Base-by-base conservation (phyloP, 2,329 filamentous ascomycete genomes). In the Fusarium staphyleae region DNA sequence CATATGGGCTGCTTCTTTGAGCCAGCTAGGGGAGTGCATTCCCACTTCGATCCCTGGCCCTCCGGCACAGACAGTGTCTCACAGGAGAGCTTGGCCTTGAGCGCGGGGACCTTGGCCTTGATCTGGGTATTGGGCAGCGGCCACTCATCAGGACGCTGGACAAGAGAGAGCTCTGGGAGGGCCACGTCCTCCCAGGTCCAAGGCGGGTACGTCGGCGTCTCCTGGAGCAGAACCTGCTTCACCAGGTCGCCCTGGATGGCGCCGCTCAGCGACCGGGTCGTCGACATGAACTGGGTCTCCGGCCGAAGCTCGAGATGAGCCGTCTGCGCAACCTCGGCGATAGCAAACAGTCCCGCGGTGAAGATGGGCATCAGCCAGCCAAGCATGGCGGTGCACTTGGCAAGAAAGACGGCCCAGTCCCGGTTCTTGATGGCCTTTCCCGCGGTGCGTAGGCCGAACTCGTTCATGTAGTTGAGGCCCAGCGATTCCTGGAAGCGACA, bases 361-460 rank as follows among this genome's bases (percentile, higher is more conserved):
- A 69, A 69, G 24, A 70, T 66, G 24, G 68, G 68, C 60, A 65
- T 60, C 37, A 67, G 15, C 65, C 65, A 68, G n/a, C 64, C 67
- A n/a, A 68, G 51, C 24, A 70, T 60, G 4, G 64, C 53, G 18
- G 60, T 62, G 15, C 42, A 54, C 34, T 65, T 69, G n/a, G 60
- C 63, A 16, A 65, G 48, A 30, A 70, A 61, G n/a, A 70, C 68
- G 4, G 57, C 52, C 67, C 68, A 69, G 30, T 68, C 64, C 18
- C 62, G 61, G 13, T 60, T 51, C 18, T 42, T 62, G 37, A 65
- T 57, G 6, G 68, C 52, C 50, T 69, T 70, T 29, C 50, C 57
- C 12, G 46, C 44, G 1, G 67, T 69, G n/a, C 40, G 24, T 1
- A 69, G 16, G 1, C 65, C 66, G 29, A 70, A 62, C 13, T 69